These are phyloP conservation scores for Bipolaris cookei DNA, from an alignment of 2,329 filamentous ascomycete genomes.

Conservation along the genomic window DNA sequence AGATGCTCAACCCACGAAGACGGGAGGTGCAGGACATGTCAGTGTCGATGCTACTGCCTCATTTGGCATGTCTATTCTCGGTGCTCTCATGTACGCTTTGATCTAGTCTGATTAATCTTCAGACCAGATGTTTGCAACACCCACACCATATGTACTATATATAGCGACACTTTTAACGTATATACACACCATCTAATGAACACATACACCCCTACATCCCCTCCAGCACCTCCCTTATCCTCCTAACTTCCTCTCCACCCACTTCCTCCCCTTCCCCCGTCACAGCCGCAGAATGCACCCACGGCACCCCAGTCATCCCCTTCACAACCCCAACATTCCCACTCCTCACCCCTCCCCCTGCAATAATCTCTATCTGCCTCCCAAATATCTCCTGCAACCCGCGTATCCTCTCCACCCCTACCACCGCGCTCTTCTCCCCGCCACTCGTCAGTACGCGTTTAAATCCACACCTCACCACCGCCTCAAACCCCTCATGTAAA, in stretches of 20 bases:
- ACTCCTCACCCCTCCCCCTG: conserved; percentile 59
- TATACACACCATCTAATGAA: background rate
- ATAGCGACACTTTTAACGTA: background rate
- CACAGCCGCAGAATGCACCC: conserved; percentile 57
- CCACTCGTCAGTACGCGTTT: conserved; percentile 58
- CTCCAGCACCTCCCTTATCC: conserved; percentile 14
- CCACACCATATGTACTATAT: background rate
- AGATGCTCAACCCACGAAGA: conserved; percentile 18
- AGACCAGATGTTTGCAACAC: conserved; percentile 3
- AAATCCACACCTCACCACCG: conserved; percentile 55
- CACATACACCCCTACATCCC: background rate
- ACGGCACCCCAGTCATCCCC: conserved; percentile 36
- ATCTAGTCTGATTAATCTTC: conserved; percentile 13
- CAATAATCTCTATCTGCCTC: conserved; percentile 53
- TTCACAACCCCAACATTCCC: conserved; percentile 51
- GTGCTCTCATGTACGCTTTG: conserved; percentile 34
- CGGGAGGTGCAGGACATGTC: conserved; percentile 29
- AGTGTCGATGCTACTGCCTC: conserved; percentile 25
- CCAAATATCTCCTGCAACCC: conserved; percentile 37
- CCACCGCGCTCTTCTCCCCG: conserved; percentile 42
- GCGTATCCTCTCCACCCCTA: conserved; percentile 46
- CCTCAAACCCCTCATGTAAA: conserved; percentile 41
- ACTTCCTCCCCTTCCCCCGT: conserved; percentile 41
- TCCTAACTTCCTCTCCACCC: conserved; percentile 37
- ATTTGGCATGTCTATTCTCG: conserved; percentile 34